Base-by-base conservation (phyloP, 495 filamentous ascomycete genomes). In the Aspergillus campestris region DNA sequence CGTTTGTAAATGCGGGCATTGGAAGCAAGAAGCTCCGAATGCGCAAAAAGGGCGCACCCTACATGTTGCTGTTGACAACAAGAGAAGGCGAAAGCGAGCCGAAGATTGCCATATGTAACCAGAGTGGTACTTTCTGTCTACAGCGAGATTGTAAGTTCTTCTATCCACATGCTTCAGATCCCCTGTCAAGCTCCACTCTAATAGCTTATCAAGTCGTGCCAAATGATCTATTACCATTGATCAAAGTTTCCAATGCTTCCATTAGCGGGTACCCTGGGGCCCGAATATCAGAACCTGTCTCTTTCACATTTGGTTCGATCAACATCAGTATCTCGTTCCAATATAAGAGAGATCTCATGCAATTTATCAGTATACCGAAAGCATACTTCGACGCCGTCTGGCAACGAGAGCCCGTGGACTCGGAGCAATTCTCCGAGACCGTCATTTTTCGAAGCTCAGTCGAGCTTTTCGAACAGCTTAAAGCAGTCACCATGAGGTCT, bases 1-100 rank as follows among this genome's bases (percentile, higher is more conserved):
- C 57, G 11, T 72, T 65, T 51, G 69, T 67, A 35, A 61, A 69
- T 44, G 69, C 67, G 5, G 53, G 66, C 6, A 70, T 72, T 34
- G 69, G 69, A 3, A 36, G 50, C 35, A 70, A 69, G 34, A 58
- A 49, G 37, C 58, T 59, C 29, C 62, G 69, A n/a, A 57, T 67
- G 47, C 56, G 61, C 39, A 62, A 60, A 4, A 62, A 60, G 44
- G 57, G 59, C 15, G 62, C 67, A n/a, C 64, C 68, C 7, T 72
- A 72, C 44, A 59, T 72, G 66, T 52, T 72, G 5, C 42, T 68
- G 9, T 36, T 72, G 8, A 62, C 60, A 24, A 64, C 64, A 7
- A 60, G 52, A 31, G 57, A 66, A 2, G 65, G 65, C 7, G 61
- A 71, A 40, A 67, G 63, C 39, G 67, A 72, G 13, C 67, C 62